A percentile compares a stretch with the other conserved stretches of the same genome.
These are phyloP conservation scores for Megacollybia marginata DNA, from an alignment of 768 basidiomycete genomes.

Conservation along the genomic window DNA sequence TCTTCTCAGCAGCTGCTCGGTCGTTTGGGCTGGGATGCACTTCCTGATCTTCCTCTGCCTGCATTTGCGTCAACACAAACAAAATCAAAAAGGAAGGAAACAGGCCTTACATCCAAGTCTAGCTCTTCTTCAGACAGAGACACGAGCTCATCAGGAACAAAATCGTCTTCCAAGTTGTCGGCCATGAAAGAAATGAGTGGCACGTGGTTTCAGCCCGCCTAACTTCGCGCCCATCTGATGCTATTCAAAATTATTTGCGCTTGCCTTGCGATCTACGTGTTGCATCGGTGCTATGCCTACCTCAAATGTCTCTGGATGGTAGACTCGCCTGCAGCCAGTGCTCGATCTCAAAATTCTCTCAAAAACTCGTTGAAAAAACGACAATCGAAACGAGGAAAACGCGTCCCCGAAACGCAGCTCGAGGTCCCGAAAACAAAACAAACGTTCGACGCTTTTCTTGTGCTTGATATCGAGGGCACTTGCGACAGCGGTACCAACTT, in stretches of 20 bases:
- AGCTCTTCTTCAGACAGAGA: conserved; percentile 57
- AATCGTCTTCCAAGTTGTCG: conserved; percentile 84
- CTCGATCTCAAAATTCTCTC: too few species aligned
- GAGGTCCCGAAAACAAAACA: conserved; percentile 19
- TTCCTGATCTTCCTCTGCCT: conserved; percentile 25
- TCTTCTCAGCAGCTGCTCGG: conserved; percentile 36
- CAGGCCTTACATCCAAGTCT: conserved; percentile 20
- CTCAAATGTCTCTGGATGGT: too few species aligned
- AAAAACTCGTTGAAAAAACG: too few species aligned
- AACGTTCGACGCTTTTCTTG: conserved; percentile 71
- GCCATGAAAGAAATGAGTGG: conserved; percentile 19
- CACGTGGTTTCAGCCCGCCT: too few species aligned
- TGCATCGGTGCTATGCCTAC: too few species aligned
- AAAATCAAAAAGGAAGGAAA: too few species aligned
- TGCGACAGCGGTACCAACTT: conserved; percentile 64
- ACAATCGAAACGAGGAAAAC: too few species aligned
- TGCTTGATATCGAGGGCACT: conserved; percentile 88
- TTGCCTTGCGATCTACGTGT: too few species aligned
- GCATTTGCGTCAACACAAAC: background rate
- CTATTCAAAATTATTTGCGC: too few species aligned
- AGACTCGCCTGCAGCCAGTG: too few species aligned
- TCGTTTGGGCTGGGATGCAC: conserved; percentile 1
- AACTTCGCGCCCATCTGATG: too few species aligned
- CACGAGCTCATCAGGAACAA: conserved; percentile 60
- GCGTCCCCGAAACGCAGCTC: background rate